Percentiles rank a stretch among this genome's conserved stretches.
Evolutionary conservation across 805 yeast genomes (phyloP).

Genomic region (Candida glaebosa): DNA sequence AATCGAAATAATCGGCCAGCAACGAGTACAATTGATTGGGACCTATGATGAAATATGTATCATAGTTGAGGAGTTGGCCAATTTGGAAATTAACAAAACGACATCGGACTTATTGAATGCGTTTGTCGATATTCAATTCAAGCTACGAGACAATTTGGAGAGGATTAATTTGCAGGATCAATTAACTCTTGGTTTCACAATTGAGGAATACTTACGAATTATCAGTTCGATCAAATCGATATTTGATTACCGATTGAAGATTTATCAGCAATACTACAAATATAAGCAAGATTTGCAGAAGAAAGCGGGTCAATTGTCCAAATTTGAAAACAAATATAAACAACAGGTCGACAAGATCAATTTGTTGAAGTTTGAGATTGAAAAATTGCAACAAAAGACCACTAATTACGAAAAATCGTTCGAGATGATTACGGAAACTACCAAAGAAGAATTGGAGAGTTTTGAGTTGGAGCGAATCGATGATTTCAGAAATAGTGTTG

Average conservation of each 20-base stretch:
- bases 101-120: constrained; percentile 62
- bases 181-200: constrained; percentile 77
- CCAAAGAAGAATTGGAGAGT: constrained; percentile 61
- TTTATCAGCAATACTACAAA: constrained; percentile 40
- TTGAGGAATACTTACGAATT: constrained; percentile 82
- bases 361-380: constrained; percentile 56
- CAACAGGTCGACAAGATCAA: constrained; percentile 62
- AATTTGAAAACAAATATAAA: constrained; percentile 41
- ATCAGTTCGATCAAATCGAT: constrained; percentile 72
- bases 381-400: constrained; percentile 50
- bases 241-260: constrained; percentile 68
- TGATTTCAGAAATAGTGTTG: constrained; percentile 86
- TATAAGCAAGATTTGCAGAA: constrained; percentile 43
- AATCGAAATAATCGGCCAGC: constrained; percentile 68
- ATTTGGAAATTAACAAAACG: constrained; percentile 67
- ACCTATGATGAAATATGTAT: constrained; percentile 66
- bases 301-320: constrained; percentile 44
- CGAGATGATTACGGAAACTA: constrained; percentile 59
- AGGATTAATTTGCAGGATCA: constrained; percentile 82
- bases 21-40: constrained; percentile 68
- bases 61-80: constrained; percentile 56
- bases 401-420: constrained; percentile 54
- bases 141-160: constrained; percentile 69
- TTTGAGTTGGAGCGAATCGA: constrained; percentile 75
- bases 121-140: constrained; percentile 68